Evolutionary conservation across 352 stramenopile genomes (phyloP), one percentile per base, ranked within the genome.

Genomic region (Saprolegnia diclina): DNA sequence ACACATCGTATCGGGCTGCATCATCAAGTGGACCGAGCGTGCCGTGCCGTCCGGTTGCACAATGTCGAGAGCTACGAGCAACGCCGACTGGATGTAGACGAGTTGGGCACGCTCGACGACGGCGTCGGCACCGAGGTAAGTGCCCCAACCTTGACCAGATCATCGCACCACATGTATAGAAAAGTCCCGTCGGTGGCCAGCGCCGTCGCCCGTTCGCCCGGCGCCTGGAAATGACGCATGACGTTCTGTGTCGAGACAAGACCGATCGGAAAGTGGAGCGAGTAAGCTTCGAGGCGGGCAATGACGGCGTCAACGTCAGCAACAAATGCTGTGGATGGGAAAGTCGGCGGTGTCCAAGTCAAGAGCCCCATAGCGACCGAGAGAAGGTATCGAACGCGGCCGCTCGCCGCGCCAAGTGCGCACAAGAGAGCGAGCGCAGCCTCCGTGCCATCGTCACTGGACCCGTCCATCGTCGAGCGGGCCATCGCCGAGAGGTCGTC

Each of bases 111-210:
- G 9, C 19, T 59, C 4, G 35, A 59, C 52, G 16, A 14, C 13
- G 1, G 52, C 10, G 13, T 21, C 19, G 24, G 52, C 52, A 14
- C 42, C 42, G 10, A 48, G 42, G 13, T 48, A 5, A 2, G 29
- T 35, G 29, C 29, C n/a, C 85, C 85, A 56, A 92, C 74, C 70
- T 90, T 92, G 32, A 68, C 61, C 2, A 92, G 57, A 0, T 46
- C 48, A 13, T 74, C 32, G 64, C 71, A 82, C 82, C 83, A 92
- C 10, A 68, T 77, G 61, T 88, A 92, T 11, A 86, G 42, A 66
- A 83, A 91, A 26, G 42, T 90, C n/a, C 83, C 83, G 66, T 91
- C 80, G 0, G 77, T 86, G 0, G 83, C 73, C 35, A 91, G 77
- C 5, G 78, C 38, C 11, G 32, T 54, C 19, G n/a, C 57, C 16